Evolutionary conservation across 129 eudicot genomes (phyloP).

Genomic region (sunflower (Helianthus annuus)): DNA sequence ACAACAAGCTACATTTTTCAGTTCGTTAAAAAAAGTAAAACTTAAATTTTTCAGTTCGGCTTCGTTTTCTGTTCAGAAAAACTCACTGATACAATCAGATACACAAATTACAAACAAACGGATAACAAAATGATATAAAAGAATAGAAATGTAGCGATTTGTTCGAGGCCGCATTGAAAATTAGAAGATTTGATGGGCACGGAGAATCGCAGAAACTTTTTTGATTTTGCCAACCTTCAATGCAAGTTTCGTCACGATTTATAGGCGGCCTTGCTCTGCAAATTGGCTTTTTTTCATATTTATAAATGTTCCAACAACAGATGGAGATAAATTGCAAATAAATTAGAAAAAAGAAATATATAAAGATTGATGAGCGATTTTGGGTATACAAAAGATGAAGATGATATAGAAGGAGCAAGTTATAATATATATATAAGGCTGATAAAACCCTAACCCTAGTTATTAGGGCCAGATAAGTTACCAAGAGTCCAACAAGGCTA

Average conservation of each 20-base stretch:
- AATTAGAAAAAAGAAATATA: background rate
- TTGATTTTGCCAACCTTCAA: conserved; percentile 54
- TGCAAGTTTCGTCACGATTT: conserved; percentile 48
- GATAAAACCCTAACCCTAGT: conserved; percentile 21
- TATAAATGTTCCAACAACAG: background rate
- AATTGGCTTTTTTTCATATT: conserved; percentile 34
- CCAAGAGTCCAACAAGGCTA: conserved; percentile 3
- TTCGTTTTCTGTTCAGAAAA: no score
- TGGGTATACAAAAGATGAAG: background rate
- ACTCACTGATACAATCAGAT: no score
- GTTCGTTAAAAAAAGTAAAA: no score
- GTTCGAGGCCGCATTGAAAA: conserved; percentile 61
- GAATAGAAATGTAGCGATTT: conserved; percentile 12
- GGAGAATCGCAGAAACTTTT: conserved; percentile 45
- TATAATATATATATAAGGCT: conserved; percentile 1
- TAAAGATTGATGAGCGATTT: background rate
- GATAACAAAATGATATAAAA: no score
- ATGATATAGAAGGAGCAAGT: background rate
- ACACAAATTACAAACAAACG: no score
- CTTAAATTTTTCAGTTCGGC: no score
- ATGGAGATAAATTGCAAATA: background rate
- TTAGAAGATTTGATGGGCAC: conserved; percentile 47
- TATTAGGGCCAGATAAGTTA: background rate
- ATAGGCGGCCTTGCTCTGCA: conserved; percentile 56
- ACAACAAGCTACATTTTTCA: no score